Percentiles rank a stretch among this genome's conserved stretches.
phyloP scores from a whole-genome alignment of 768 basidiomycete species.

The Cystobasidium tubakii region DNA sequence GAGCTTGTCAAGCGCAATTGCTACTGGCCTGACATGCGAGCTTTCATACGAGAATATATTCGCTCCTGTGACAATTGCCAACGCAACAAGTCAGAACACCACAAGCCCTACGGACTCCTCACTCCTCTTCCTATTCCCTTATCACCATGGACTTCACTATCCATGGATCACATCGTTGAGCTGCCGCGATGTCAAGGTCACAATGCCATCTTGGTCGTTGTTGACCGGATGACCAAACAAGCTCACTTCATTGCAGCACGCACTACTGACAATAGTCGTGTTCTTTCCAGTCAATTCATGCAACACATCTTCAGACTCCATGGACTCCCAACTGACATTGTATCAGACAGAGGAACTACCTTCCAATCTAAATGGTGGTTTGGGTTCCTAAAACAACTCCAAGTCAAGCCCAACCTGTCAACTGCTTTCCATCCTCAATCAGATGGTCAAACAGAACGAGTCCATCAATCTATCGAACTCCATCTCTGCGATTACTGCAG shows the following conservation, averaged over 20 bases:
- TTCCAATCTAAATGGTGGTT: constrained; percentile 40
- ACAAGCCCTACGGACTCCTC: constrained; percentile 51
- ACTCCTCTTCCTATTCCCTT: constrained; percentile 46
- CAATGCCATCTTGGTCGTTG: constrained; percentile 44
- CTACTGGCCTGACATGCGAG: constrained; percentile 51
- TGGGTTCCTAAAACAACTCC: not conserved
- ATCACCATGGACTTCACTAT: constrained; percentile 50
- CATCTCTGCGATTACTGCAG: constrained; percentile 50
- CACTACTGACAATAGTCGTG: constrained; percentile 46
- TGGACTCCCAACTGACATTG: constrained; percentile 45
- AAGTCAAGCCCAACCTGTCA: constrained; percentile 48
- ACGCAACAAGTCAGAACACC: constrained; percentile 48
- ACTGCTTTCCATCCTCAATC: constrained; percentile 55
- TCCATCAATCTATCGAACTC: constrained; percentile 52
- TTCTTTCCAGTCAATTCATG: constrained; percentile 50
- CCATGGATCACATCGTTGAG: constrained; percentile 51
- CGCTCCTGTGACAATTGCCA: constrained; percentile 50
- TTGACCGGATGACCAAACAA: constrained; percentile 52
- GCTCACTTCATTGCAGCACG: constrained; percentile 53
- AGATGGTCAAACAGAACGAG: constrained; percentile 52
- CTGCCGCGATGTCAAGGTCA: constrained; percentile 49
- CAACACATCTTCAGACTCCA: constrained; percentile 45
- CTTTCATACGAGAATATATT: constrained; percentile 49
- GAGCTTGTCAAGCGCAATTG: too few species aligned
- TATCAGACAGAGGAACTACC: constrained; percentile 45